A percentile compares a stretch with the other conserved stretches of the same genome.
Evolutionary conservation across 257 asterid genomes (phyloP).

Genomic region (Jasminum sambac): DNA sequence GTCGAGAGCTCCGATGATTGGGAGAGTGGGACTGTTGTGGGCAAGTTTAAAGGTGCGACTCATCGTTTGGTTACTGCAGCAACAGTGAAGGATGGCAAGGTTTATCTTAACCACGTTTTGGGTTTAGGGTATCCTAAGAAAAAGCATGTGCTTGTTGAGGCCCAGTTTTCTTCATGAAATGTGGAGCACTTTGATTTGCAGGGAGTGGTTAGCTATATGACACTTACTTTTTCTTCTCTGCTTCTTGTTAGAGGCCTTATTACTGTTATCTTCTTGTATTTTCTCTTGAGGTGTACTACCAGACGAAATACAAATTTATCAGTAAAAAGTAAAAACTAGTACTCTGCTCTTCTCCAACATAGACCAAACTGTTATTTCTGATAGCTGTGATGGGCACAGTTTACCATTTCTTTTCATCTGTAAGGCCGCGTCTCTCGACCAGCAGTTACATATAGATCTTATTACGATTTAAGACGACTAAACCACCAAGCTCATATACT

Average conservation of each 20-base stretch:
- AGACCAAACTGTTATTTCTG: background rate
- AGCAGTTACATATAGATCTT: background rate
- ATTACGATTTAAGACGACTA: background rate
- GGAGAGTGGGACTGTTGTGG: slow-evolving; percentile 57
- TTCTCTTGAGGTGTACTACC: too few relatives aligned
- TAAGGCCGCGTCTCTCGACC: background rate
- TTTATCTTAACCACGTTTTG: slow-evolving; percentile 70
- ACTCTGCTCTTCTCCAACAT: background rate
- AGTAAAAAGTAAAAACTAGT: background rate
- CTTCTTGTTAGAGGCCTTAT: too few relatives aligned
- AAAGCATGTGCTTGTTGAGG: slow-evolving; percentile 80
- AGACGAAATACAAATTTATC: too few relatives aligned
- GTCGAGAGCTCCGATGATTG: slow-evolving; percentile 78
- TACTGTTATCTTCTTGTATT: background rate
- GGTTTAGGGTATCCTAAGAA: slow-evolving; percentile 87
- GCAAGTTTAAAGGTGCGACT: slow-evolving; percentile 46
- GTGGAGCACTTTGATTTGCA: too few relatives aligned
- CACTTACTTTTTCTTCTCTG: too few relatives aligned
- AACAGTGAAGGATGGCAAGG: slow-evolving; percentile 76
- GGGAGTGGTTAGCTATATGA: too few relatives aligned
- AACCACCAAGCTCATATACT: background rate
- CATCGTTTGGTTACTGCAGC: slow-evolving; percentile 80
- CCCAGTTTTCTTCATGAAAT: slow-evolving; percentile 59
- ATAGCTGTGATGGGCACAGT: background rate
- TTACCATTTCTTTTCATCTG: background rate